Base-by-base conservation (phyloP, 108 stramenopile genomes). In the Nannochloropsis gaditana region DNA sequence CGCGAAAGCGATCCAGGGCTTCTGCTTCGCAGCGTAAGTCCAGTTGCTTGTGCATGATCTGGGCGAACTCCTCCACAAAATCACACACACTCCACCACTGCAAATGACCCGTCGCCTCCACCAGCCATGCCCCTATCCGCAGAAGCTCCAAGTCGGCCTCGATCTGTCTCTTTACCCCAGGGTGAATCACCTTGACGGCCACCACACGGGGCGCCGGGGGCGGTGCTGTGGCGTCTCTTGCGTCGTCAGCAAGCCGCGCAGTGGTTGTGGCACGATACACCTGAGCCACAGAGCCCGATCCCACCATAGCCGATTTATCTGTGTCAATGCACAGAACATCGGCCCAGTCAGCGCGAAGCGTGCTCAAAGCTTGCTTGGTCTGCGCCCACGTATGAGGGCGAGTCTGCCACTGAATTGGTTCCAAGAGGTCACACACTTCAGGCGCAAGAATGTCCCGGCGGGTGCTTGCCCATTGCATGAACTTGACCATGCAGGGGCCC, bases 101-200 rank as follows among this genome's bases (percentile, higher is more conserved):
- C 83, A 86, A 84, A 45, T 83, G 83, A 6, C 50, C 31, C 9
- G 83, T 21, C 41, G 19, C 2, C 42, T 86, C 86, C 42, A 86
- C n/a, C 21, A 45, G 21, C 21, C 45, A 31, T 31, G 86, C 83
- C 3, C 31, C 21, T n/a, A 43, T 45, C 8, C 80, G 10, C 3
- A 86, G 17, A 3, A 86, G 17, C 9, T n/a, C 81, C 45, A 86
- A 43, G 59, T 86, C 86, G 11, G 86, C 82, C 50, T 80, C 21
- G n/a, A 86, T 86, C 41, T 42, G 45, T 45, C 82, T 19, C 45
- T 84, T 44, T 5, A 86, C 86, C 5, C 42, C 31, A 15, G 79
- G 86, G 83, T 82, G 86, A 43, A 86, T 47, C 45, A 86, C 44
- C 5, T 86, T 86, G 21, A 86, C 83, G 9, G 86, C 86, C n/a